phyloP scores from a whole-genome alignment of 2,329 filamentous ascomycete species.

The Plectosphaerella plurivora region DNA sequence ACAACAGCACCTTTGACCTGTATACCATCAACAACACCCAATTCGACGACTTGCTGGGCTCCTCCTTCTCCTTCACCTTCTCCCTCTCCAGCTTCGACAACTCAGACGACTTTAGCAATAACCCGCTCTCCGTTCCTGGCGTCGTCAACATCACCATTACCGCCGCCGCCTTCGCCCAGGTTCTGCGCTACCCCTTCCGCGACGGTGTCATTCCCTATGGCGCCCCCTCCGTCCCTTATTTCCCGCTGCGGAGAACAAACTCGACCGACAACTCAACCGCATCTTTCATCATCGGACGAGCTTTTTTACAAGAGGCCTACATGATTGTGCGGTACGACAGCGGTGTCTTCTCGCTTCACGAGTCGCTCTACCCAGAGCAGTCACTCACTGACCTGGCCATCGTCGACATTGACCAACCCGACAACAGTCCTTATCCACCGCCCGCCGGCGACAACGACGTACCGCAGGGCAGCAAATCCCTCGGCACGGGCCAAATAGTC shows the following conservation, averaged over 20 bases:
- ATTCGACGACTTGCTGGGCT: constrained; percentile 23
- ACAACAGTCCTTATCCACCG: constrained; percentile 42
- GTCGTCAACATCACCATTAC: constrained; percentile 55
- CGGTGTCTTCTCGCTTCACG: constrained; percentile 48
- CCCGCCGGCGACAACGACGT: constrained; percentile 17
- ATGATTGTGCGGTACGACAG: constrained; percentile 53
- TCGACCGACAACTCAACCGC: constrained; percentile 38
- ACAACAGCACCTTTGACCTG: constrained; percentile 57
- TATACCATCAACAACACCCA: constrained; percentile 61
- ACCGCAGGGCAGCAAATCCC: constrained; percentile 12
- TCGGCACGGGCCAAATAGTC: constrained; percentile 36
- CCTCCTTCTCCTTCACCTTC: constrained; percentile 50
- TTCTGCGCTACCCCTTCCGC: constrained; percentile 45
- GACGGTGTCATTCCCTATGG: constrained; percentile 36
- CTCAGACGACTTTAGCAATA: constrained; percentile 42
- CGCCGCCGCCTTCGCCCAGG: constrained; percentile 43
- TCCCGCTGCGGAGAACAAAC: constrained; percentile 51
- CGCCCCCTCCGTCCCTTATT: constrained; percentile 51
- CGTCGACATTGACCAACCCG: constrained; percentile 34
- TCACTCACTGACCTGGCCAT: constrained; percentile 34
- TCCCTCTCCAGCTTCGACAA: constrained; percentile 52
- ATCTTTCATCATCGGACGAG: constrained; percentile 56
- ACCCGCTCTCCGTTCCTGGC: constrained; percentile 41
- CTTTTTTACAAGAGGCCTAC: constrained; percentile 67
- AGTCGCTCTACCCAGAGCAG: constrained; percentile 46